phyloP scores from a whole-genome alignment of 2,329 filamentous ascomycete genomes.

The Fusarium sp. region DNA sequence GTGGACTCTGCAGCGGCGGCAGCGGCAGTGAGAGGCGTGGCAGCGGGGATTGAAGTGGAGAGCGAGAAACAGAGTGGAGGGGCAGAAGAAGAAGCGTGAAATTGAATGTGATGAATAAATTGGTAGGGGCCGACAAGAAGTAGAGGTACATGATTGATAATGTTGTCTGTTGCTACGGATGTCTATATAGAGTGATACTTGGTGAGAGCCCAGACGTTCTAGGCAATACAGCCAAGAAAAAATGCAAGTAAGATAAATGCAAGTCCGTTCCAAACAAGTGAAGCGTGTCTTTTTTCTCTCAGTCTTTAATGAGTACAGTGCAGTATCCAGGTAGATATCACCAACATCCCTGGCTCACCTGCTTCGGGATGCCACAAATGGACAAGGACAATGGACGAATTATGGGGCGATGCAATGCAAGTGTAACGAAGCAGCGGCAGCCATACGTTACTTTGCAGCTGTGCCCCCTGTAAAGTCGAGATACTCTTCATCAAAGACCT shows the following conservation, averaged over 20 bases:
- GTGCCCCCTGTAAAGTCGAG: constrained; percentile 20
- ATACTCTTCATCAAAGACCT: constrained; percentile 15
- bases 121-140: background rate
- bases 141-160: background rate
- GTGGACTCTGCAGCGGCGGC: constrained; percentile 23
- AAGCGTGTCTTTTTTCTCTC: constrained; percentile 8
- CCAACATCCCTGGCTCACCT: constrained; percentile 16
- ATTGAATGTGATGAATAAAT: background rate
- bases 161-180: background rate
- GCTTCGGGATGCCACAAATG: constrained; percentile 37
- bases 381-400: constrained; percentile 17
- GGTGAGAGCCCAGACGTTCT: background rate
- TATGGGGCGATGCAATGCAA: constrained; percentile 28
- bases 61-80: constrained; percentile 4
- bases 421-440: constrained; percentile 37
- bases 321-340: background rate
- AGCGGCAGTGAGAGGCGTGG: constrained; percentile 24
- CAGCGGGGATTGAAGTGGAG: constrained; percentile 28
- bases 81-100: background rate
- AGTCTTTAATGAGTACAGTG: background rate
- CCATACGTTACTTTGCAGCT: constrained; percentile 39
- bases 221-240: background rate
- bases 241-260: constrained; percentile 4
- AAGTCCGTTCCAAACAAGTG: constrained; percentile 22
- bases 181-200: too few species aligned